phyloP scores from a whole-genome alignment of 768 basidiomycete species.

The Suillus fuscotomentosus region DNA sequence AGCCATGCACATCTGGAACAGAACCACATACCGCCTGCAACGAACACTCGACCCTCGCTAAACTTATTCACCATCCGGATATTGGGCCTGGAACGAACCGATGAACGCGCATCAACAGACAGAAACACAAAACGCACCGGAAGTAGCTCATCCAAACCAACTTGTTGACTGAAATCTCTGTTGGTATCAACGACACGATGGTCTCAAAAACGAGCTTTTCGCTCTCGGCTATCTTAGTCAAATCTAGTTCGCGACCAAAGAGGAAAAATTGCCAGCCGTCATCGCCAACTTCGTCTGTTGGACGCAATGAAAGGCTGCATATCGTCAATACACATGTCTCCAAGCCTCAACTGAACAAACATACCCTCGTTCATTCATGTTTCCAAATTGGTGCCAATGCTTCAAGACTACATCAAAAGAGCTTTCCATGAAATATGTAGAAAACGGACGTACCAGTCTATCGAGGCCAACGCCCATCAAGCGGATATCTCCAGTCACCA shows the following conservation, averaged over 20 bases:
- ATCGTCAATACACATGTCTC: not conserved
- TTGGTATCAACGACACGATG: slow-evolving; percentile 17
- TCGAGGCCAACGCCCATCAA: slow-evolving; percentile 35
- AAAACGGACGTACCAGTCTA: slow-evolving; percentile 30
- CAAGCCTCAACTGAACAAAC: not conserved
- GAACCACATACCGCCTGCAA: slow-evolving; percentile 10
- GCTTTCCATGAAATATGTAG: not conserved
- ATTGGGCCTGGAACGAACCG: slow-evolving; percentile 5
- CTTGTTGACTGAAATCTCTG: slow-evolving; percentile 26
- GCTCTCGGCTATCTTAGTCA: slow-evolving; percentile 12
- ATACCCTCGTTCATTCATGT: slow-evolving; percentile 10
- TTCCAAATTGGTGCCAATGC: slow-evolving; percentile 52
- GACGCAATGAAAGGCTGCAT: slow-evolving; percentile 32
- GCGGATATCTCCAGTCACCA: slow-evolving; percentile 34
- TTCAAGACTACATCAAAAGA: slow-evolving; percentile 12
- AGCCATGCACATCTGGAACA: not conserved
- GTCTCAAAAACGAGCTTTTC: slow-evolving; percentile 19
- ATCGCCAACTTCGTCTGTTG: slow-evolving; percentile 28
- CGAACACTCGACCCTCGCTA: slow-evolving; percentile 13
- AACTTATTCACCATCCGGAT: slow-evolving; percentile 16
- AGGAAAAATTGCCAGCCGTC: slow-evolving; percentile 32
- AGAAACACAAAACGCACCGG: slow-evolving; percentile 13
- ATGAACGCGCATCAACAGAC: not conserved
- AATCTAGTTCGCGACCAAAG: slow-evolving; percentile 24
- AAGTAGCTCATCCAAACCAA: slow-evolving; percentile 22